phyloP scores from a whole-genome alignment of 2,329 filamentous ascomycete species.

The Onygena corvina region DNA sequence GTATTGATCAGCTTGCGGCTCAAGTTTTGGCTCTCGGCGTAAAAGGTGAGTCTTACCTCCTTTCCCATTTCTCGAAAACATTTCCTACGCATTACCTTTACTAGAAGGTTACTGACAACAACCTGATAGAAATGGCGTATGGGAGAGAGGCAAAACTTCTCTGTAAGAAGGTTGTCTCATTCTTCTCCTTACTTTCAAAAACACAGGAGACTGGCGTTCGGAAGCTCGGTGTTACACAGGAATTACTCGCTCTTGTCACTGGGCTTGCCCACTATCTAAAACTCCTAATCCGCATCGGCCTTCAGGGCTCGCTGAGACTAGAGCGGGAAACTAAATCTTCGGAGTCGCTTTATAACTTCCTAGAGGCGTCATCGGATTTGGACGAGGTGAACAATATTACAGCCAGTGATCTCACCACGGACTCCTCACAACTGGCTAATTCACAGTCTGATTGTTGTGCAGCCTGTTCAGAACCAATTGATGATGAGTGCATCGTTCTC shows the following conservation, averaged over 20 bases:
- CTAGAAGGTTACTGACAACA: not conserved
- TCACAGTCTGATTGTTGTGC: slow-evolving; percentile 76
- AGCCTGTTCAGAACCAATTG: slow-evolving; percentile 72
- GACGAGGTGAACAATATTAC: slow-evolving; percentile 62
- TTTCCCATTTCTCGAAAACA: not conserved
- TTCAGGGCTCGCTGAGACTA: slow-evolving; percentile 82
- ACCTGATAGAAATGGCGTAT: slow-evolving; percentile 64
- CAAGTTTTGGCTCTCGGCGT: slow-evolving; percentile 56
- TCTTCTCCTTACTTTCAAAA: slow-evolving; percentile 89
- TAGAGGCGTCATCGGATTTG: slow-evolving; percentile 73
- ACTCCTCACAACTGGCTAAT: slow-evolving; percentile 55
- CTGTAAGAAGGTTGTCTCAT: slow-evolving; percentile 99
- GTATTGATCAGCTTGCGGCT: slow-evolving; percentile 71
- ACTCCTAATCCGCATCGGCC: slow-evolving; percentile 87
- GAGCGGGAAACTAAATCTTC: slow-evolving; percentile 69
- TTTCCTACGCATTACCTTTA: not conserved
- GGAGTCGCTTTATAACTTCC: slow-evolving; percentile 67
- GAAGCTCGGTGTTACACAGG: slow-evolving; percentile 91
- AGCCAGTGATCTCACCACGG: slow-evolving; percentile 52
- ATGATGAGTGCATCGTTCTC: slow-evolving; percentile 76
- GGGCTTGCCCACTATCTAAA: slow-evolving; percentile 95
- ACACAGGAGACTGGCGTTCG: slow-evolving; percentile 82
- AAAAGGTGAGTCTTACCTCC: slow-evolving; percentile 47
- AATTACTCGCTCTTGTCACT: slow-evolving; percentile 92
- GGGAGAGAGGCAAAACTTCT: slow-evolving; percentile 92